Percentiles rank a stretch among this genome's conserved stretches.
These are phyloP conservation scores for Chaetomiaceae sp. DNA, from an alignment of 2,329 filamentous ascomycete genomes.

Conservation along the genomic window DNA sequence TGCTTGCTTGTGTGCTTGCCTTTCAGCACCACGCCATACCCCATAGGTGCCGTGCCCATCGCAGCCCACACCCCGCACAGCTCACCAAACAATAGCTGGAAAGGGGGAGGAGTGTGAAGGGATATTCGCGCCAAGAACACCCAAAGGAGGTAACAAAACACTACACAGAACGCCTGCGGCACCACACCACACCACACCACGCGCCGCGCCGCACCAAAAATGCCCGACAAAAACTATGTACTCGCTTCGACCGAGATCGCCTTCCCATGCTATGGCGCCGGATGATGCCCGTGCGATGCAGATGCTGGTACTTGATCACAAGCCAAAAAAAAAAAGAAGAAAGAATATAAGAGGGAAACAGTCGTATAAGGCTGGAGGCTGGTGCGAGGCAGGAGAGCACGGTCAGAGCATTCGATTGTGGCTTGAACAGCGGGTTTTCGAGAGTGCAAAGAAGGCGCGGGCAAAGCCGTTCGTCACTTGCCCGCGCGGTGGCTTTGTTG, in stretches of 20 bases:
- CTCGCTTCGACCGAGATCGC: constrained; percentile 12
- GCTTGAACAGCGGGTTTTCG: too few relatives aligned
- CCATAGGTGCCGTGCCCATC: too few relatives aligned
- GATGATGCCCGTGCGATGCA: constrained; percentile 12
- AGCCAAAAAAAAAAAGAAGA: constrained; percentile 6
- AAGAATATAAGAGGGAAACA: background rate
- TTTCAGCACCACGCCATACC: too few relatives aligned
- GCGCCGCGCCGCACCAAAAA: constrained; percentile 3
- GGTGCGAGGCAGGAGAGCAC: too few relatives aligned
- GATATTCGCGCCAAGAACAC: background rate
- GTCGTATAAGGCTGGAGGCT: too few relatives aligned
- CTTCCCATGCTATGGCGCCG: constrained; percentile 13
- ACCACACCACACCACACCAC: background rate
- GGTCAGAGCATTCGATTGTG: too few relatives aligned
- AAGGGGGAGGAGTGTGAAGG: background rate
- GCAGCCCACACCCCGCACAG: too few relatives aligned
- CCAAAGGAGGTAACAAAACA: background rate
- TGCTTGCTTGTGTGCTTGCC: too few relatives aligned
- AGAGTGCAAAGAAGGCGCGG: too few relatives aligned
- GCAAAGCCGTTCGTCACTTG: too few relatives aligned
- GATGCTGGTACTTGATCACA: constrained; percentile 11
- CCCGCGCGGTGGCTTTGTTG: too few relatives aligned
- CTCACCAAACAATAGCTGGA: too few relatives aligned
- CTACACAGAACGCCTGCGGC: background rate
- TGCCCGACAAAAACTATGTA: constrained; percentile 12